Base-by-base conservation (phyloP, 305 asterid genomes). In the Caryopteris hybrid region DNA sequence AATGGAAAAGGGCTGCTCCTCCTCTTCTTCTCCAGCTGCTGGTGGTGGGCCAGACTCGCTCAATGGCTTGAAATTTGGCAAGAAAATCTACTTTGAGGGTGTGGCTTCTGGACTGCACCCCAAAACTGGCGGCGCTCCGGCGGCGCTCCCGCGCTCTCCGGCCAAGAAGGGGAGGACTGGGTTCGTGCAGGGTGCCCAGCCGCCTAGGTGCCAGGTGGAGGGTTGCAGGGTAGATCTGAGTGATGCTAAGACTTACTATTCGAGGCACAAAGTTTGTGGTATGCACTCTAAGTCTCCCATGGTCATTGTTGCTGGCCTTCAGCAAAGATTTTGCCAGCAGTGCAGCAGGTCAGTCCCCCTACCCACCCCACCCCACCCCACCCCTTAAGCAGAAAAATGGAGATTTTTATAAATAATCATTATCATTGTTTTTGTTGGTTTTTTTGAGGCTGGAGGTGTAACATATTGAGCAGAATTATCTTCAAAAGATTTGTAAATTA, bases 301-400 rank as follows among this genome's bases (percentile, higher is more conserved):
- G 73, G 96, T 84, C 10, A 71, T 79, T 75, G 89, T 89, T 48
- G 80, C 84, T 8, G 95, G 93, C 53, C 48, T 83, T 48, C 82
- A 81, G 41, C 88, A 84, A 39, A 77, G 95, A 80, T 90, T 90
- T 79, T 90, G 96, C 74, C 96, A 90, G 77, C 96, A 84, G 80
- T 90, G 95, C 71, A 90, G 96, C 95, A 85, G 95, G 96, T 81
- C 73, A 23, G 72, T 16, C 10, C 42, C 66, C 54, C 39, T 6
- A 10, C 25, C n/a, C n/a, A n/a, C n/a, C n/a, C n/a, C n/a, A n/a
- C n/a, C n/a, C n/a, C n/a, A n/a, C n/a, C n/a, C n/a, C n/a, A n/a
- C n/a, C n/a, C n/a, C n/a, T n/a, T n/a, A n/a, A n/a, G n/a, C n/a
- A n/a, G n/a, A n/a, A n/a, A n/a, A n/a, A n/a, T n/a, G n/a, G n/a